Percentiles rank a stretch among this genome's conserved stretches.
Evolutionary conservation across 2,329 filamentous ascomycete genomes (phyloP).

Genomic region (Beauveria sp.): DNA sequence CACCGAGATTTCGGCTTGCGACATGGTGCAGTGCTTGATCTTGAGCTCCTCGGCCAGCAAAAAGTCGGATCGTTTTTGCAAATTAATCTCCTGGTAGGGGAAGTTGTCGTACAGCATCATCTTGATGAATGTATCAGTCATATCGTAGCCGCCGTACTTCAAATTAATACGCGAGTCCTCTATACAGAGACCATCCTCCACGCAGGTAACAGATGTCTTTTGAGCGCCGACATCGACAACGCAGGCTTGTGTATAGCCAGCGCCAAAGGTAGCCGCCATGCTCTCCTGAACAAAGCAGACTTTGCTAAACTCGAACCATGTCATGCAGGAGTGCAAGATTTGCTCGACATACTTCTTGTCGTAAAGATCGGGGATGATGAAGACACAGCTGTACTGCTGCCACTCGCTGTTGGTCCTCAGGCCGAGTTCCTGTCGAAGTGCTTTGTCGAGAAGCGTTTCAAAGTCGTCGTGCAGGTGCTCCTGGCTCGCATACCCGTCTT

Average conservation of each 20-base stretch:
- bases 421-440: slow-evolving; percentile 77
- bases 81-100: slow-evolving; percentile 89
- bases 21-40: slow-evolving; percentile 85
- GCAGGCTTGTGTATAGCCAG: slow-evolving; percentile 87
- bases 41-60: slow-evolving; percentile 92
- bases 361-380: slow-evolving; percentile 93
- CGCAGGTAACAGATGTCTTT: slow-evolving; percentile 94
- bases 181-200: slow-evolving; percentile 90
- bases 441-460: slow-evolving; percentile 77
- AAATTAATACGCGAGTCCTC: slow-evolving; percentile 93
- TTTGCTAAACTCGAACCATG: slow-evolving; percentile 80
- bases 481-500: slow-evolving; percentile 75
- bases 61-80: slow-evolving; percentile 84
- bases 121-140: slow-evolving; percentile 90
- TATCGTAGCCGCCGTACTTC: slow-evolving; percentile 87
- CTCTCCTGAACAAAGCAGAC: slow-evolving; percentile 96
- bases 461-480: slow-evolving; percentile 81
- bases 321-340: slow-evolving; percentile 76
- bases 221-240: slow-evolving; percentile 95
- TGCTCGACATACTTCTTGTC: slow-evolving; percentile 88
- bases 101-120: slow-evolving; percentile 98
- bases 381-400: slow-evolving; percentile 90
- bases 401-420: slow-evolving; percentile 72
- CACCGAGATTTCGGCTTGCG: slow-evolving; percentile 81
- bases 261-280: slow-evolving; percentile 88